Percentiles rank a stretch among this genome's conserved stretches.
These are phyloP conservation scores for Myxozyma neotropica DNA, from an alignment of 805 yeast genomes.

Conservation along the genomic window DNA sequence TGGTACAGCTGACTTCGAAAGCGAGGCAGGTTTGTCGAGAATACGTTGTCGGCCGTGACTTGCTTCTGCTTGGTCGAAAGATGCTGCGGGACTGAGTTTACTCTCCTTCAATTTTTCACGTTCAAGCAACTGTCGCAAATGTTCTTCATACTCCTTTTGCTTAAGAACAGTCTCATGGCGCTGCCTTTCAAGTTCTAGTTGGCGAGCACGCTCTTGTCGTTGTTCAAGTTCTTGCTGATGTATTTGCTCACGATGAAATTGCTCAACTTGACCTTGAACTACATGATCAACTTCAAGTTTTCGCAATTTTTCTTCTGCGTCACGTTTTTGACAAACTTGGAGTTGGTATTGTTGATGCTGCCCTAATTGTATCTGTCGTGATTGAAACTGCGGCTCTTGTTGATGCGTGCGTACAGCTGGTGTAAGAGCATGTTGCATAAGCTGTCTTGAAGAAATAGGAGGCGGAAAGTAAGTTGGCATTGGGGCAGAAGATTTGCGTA, in stretches of 20 bases:
- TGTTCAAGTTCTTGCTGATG: background rate
- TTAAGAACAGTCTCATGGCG: background rate
- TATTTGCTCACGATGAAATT: background rate
- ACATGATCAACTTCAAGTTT: too few relatives aligned
- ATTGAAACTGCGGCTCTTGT: too few relatives aligned
- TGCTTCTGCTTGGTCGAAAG: too few relatives aligned
- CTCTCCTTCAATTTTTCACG: background rate
- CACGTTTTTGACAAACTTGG: background rate
- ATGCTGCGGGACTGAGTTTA: background rate
- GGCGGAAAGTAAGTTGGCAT: background rate
- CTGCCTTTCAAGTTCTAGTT: background rate
- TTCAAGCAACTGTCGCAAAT: background rate
- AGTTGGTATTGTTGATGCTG: too few relatives aligned
- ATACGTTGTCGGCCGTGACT: too few relatives aligned
- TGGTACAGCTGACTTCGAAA: background rate
- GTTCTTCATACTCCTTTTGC: slow-evolving; percentile 2
- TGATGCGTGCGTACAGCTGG: too few relatives aligned
- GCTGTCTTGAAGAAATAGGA: background rate
- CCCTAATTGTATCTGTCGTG: too few relatives aligned
- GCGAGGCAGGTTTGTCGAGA: too few relatives aligned
- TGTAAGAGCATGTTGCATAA: background rate
- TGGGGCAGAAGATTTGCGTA: background rate
- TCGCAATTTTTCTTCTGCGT: background rate
- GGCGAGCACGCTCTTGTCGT: background rate
- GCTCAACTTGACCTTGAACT: background rate